Evolutionary conservation across 306 rosid genomes (phyloP).

Genomic region (Corylus avellana): DNA sequence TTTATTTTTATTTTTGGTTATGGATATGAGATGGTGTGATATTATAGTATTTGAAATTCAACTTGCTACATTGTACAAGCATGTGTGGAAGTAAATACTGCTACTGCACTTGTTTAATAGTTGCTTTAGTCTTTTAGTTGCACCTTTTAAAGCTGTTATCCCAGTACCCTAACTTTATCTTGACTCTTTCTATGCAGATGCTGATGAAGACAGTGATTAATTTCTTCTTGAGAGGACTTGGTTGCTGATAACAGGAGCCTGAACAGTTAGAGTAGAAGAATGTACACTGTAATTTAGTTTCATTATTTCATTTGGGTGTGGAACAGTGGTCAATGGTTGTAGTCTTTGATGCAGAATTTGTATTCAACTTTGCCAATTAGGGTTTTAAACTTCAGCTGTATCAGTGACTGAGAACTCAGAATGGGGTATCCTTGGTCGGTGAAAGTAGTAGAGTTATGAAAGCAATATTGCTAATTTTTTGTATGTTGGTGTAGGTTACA

Average conservation of each 20-base stretch:
- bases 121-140: neutral
- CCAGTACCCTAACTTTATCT: neutral
- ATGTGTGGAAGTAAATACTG: neutral
- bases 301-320: neutral
- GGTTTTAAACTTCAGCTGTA: neutral
- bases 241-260: slow-evolving; percentile 20
- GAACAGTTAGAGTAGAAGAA: slow-evolving; percentile 22
- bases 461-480: neutral
- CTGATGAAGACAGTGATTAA: slow-evolving; percentile 67
- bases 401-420: neutral
- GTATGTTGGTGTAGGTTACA: neutral
- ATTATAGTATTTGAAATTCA: neutral
- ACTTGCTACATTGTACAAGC: neutral
- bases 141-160: neutral
- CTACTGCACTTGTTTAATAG: neutral
- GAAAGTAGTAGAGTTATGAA: neutral
- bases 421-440: neutral
- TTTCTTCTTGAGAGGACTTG: slow-evolving; percentile 3
- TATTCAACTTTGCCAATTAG: slow-evolving; percentile 5
- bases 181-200: slow-evolving; percentile 44
- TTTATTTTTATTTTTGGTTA: neutral
- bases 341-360: neutral
- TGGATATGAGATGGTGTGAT: neutral
- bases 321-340: slow-evolving; percentile 2
- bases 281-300: slow-evolving; percentile 31